Percentiles rank a stretch among this genome's conserved stretches.
Conservation (phyloP, 208 protist species). For the Leptomonas pyrrhocoris region DNA sequence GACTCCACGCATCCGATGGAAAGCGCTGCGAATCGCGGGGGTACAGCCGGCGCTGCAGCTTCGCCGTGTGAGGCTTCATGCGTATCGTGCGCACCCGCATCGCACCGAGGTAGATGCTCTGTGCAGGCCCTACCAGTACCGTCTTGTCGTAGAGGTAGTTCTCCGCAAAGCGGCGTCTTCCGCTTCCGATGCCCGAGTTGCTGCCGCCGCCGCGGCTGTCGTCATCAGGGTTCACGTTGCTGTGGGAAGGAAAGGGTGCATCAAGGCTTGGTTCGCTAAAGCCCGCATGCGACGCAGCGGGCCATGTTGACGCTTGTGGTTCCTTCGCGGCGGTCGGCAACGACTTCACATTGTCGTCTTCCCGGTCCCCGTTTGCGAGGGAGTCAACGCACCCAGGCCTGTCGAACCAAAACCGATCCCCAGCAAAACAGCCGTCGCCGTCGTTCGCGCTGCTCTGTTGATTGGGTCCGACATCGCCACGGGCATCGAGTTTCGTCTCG, state of each 20-base stretch:
- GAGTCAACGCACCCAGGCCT: neutral
- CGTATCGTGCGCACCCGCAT: constrained; percentile 18
- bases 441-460: neutral
- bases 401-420: neutral
- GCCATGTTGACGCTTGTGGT: too few relatives aligned
- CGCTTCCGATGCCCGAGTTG: neutral
- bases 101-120: constrained; percentile 23
- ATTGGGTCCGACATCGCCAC: too few relatives aligned
- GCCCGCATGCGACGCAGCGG: too few relatives aligned
- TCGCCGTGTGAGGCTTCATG: constrained; percentile 13
- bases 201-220: neutral
- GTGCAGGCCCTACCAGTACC: neutral
- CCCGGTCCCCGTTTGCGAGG: neutral
- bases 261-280: too few relatives aligned
- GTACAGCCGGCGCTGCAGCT: constrained; percentile 19
- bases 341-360: too few relatives aligned
- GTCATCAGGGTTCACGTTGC: too few relatives aligned
- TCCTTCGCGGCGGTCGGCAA: too few relatives aligned
- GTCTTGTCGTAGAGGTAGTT: neutral
- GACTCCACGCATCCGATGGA: constrained; percentile 16
- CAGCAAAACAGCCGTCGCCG: neutral
- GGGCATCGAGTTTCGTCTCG: too few relatives aligned
- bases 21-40: neutral
- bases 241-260: too few relatives aligned
- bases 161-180: neutral